Evolutionary conservation across 139 green algal species (phyloP).

Genomic region (Deuterostichococcus epilithicus): DNA sequence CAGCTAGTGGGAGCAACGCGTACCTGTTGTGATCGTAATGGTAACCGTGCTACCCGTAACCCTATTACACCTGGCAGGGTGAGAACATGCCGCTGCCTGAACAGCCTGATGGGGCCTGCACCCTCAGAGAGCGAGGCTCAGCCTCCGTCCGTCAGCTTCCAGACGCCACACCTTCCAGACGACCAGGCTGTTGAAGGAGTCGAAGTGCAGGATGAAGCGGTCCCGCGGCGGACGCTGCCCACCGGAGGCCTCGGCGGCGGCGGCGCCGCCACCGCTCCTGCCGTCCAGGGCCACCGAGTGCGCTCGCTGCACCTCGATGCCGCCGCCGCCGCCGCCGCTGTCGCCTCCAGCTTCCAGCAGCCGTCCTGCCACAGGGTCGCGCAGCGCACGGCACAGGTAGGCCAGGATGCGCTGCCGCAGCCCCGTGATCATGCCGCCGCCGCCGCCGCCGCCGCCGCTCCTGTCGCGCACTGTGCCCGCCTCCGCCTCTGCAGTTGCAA

Average conservation of each 20-base stretch:
- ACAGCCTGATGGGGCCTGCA: too few relatives aligned
- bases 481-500: too few relatives aligned
- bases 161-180: conserved; percentile 28
- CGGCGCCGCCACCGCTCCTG: not conserved
- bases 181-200: conserved; percentile 8
- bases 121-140: too few relatives aligned
- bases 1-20: too few relatives aligned
- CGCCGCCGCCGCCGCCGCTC: not conserved
- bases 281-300: not conserved
- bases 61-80: too few relatives aligned
- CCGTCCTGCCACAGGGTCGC: not conserved
- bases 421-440: conserved; percentile 8
- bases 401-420: conserved; percentile 20
- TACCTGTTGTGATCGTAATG: too few relatives aligned
- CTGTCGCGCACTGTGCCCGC: not conserved
- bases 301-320: not conserved
- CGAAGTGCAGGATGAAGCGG: conserved; percentile 20
- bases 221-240: not conserved
- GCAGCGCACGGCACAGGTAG: conserved; percentile 10
- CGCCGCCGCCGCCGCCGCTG: too few relatives aligned
- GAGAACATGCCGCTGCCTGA: too few relatives aligned
- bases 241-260: not conserved
- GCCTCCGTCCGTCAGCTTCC: too few relatives aligned
- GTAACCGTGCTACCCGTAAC: too few relatives aligned
- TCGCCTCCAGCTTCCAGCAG: not conserved